Evolutionary conservation across 768 basidiomycete genomes (phyloP).

Genomic region (Dentipellis sp.): DNA sequence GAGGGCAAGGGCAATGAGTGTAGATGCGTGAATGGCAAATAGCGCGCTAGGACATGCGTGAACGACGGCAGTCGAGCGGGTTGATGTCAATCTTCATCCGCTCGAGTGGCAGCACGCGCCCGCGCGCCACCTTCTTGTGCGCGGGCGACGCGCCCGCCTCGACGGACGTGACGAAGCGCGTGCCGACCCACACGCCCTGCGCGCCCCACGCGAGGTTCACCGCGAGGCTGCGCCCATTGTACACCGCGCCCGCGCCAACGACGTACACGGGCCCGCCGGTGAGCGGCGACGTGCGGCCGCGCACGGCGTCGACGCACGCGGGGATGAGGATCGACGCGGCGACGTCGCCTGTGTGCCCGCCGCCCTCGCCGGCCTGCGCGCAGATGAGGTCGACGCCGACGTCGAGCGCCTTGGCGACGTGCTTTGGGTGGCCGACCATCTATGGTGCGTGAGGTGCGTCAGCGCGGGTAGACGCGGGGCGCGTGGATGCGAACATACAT

Average conservation of each 20-base stretch:
- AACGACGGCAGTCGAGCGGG: too few relatives aligned
- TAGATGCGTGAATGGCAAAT: too few relatives aligned
- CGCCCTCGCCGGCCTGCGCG: constrained; percentile 86
- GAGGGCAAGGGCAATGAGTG: too few relatives aligned
- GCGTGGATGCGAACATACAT: constrained; percentile 32
- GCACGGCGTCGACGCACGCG: constrained; percentile 72
- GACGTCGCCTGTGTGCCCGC: constrained; percentile 65
- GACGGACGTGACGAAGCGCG: constrained; percentile 70
- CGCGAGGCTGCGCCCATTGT: constrained; percentile 79
- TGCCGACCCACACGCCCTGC: too few relatives aligned
- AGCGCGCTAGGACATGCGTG: too few relatives aligned
- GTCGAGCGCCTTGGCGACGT: constrained; percentile 71
- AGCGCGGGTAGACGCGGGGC: too few relatives aligned
- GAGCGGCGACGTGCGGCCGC: constrained; percentile 66
- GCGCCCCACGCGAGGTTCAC: constrained; percentile 88
- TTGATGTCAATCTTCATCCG: too few relatives aligned
- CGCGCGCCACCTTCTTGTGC: constrained; percentile 74
- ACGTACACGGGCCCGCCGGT: constrained; percentile 79
- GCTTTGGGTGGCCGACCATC: constrained; percentile 95
- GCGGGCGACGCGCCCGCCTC: constrained; percentile 78
- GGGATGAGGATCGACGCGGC: constrained; percentile 75
- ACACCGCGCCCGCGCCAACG: too few relatives aligned
- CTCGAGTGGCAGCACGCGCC: too few relatives aligned
- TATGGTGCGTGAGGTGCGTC: constrained; percentile 8
- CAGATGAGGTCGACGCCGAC: constrained; percentile 90